Evolutionary conservation across 768 basidiomycete genomes (phyloP).

Genomic region (Lactarius evosmus): DNA sequence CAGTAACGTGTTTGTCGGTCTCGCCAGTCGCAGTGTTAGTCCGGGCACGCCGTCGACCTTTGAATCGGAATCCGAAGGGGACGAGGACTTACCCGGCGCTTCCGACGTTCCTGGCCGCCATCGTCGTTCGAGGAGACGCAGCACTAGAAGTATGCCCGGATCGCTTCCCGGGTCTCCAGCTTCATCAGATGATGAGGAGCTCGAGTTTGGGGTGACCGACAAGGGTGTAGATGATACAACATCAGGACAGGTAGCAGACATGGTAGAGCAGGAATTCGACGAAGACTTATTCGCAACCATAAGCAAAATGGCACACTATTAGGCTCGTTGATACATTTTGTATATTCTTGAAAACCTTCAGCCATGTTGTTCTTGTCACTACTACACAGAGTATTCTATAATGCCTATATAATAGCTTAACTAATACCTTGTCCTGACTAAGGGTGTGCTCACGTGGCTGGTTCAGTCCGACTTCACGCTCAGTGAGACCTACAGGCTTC

Average conservation of each 20-base stretch:
- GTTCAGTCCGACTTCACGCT: too few species aligned
- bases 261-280: conserved; percentile 71
- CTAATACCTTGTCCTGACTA: too few species aligned
- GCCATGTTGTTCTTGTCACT: neutral
- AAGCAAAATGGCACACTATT: conserved; percentile 1
- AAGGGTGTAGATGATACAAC: conserved; percentile 34
- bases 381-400: too few species aligned
- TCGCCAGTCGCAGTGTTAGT: conserved; percentile 41
- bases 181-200: conserved; percentile 46
- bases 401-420: neutral
- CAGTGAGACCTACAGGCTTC: too few species aligned
- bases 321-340: neutral
- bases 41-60: conserved; percentile 50
- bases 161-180: conserved; percentile 47
- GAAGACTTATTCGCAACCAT: conserved; percentile 63
- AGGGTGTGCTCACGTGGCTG: too few species aligned
- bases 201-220: conserved; percentile 34
- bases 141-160: conserved; percentile 85
- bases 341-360: neutral
- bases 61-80: conserved; percentile 50
- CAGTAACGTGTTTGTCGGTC: conserved; percentile 53
- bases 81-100: conserved; percentile 41
- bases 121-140: conserved; percentile 50
- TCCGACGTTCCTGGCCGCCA: conserved; percentile 40
- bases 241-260: conserved; percentile 55